phyloP scores from a whole-genome alignment of 169 alveolate genomes.

The Cryptosporidium canis region DNA sequence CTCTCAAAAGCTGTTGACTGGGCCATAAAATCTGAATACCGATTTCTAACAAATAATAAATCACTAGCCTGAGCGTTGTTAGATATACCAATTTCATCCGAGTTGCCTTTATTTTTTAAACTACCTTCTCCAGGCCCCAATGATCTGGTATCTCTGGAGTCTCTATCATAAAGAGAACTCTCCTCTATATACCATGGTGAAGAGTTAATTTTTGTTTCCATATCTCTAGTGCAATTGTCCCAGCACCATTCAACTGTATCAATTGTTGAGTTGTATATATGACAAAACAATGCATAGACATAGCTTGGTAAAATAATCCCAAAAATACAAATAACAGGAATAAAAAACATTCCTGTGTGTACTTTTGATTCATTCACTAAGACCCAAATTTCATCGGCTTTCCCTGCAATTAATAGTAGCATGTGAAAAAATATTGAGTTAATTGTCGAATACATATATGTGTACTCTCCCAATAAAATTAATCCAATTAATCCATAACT shows the following conservation, averaged over 20 bases:
- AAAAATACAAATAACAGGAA: slow-evolving; percentile 29
- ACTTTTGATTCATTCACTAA: background rate
- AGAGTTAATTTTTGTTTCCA: background rate
- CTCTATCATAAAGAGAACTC: background rate
- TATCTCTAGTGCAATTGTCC: slow-evolving; percentile 34
- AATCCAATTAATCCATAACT: slow-evolving; percentile 45
- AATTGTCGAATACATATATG: background rate
- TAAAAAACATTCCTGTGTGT: slow-evolving; percentile 29
- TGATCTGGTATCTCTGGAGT: background rate
- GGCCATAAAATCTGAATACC: slow-evolving; percentile 50
- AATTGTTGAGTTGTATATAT: slow-evolving; percentile 54
- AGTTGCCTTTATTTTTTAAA: background rate
- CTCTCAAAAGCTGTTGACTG: slow-evolving; percentile 61
- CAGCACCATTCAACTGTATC: slow-evolving; percentile 72
- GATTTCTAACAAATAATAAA: slow-evolving; percentile 20
- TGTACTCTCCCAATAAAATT: slow-evolving; percentile 14
- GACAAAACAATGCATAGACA: slow-evolving; percentile 36
- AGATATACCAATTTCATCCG: background rate
- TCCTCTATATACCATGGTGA: slow-evolving; percentile 68
- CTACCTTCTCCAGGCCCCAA: background rate
- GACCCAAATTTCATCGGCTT: slow-evolving; percentile 15
- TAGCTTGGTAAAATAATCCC: slow-evolving; percentile 64
- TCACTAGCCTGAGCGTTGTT: slow-evolving; percentile 11
- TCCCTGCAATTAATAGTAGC: slow-evolving; percentile 14
- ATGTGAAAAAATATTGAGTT: slow-evolving; percentile 12